Evolutionary conservation across 768 basidiomycete genomes (phyloP), one percentile per base, ranked within the genome.

Genomic region (Mycena belliarum): DNA sequence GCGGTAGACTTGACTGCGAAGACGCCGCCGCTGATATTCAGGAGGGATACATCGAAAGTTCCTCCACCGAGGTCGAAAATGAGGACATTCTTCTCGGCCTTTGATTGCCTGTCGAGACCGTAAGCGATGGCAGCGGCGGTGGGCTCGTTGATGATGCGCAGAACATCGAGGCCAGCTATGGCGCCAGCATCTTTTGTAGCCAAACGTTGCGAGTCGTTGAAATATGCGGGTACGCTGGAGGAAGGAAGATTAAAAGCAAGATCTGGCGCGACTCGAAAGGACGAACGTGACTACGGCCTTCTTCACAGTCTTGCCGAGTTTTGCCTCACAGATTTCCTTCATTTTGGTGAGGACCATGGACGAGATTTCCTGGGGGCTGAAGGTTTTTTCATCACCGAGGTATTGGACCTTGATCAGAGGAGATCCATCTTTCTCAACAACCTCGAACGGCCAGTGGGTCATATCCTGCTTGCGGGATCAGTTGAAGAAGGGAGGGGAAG

Each of bases 141-240:
- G 63, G 97, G 97, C 81, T 99, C 97, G 79, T 99, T 99, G 83
- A 99, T 99, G 83, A 99, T 99, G 79, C 97, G 96, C 77, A 99
- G 93, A 68, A 99, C 95, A 72, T 99, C 95, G 62, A 99, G 92
- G 63, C 97, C 97, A 69, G 97, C 85, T 66, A 99, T 99, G 67
- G 91, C 84, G 76, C 97, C 97, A 62, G 97, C 97, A 76, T 99
- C 97, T 80, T 98, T 98, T 74, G 97, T 98, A 49, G 97, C 96
- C 63, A 97, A 83, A 81, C 97, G 95, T 73, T 99, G 97, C 25
- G 97, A 99, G 81, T 98, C 97, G 77, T 99, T 99, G 84, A 98
- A 98, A 83, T 98, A 99, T 63, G 97, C 97, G 41, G 97, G 97
- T 65, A 98, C 97, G 48, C 88, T 89, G 64, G 48, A 53, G 53